phyloP scores from a whole-genome alignment of 768 basidiomycete genomes.

The Leccinum imitatum region DNA sequence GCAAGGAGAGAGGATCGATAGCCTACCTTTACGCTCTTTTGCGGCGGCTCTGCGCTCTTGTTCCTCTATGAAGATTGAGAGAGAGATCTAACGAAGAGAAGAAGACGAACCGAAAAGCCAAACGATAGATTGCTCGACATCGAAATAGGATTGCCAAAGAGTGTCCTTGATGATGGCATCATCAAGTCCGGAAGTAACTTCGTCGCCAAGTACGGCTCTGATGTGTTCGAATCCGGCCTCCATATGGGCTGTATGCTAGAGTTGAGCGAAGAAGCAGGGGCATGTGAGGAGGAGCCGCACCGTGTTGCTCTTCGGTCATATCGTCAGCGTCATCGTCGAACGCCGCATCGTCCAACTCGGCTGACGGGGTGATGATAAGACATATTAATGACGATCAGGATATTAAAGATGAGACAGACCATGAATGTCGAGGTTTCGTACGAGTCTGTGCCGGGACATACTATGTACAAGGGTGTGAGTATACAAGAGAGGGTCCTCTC shows the following conservation, averaged over 20 bases:
- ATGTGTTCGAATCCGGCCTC: constrained; percentile 69
- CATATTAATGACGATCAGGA: not conserved
- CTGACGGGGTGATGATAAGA: constrained; percentile 39
- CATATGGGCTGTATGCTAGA: constrained; percentile 55
- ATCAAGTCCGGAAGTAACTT: constrained; percentile 62
- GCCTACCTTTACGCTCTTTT: constrained; percentile 85
- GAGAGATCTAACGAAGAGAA: not conserved
- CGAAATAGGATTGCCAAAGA: constrained; percentile 88
- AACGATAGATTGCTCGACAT: constrained; percentile 71
- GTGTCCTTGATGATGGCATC: constrained; percentile 75
- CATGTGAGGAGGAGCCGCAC: constrained; percentile 40
- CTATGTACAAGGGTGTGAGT: constrained; percentile 5
- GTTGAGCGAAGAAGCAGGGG: constrained; percentile 8
- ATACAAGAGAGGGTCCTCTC: not conserved
- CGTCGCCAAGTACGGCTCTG: constrained; percentile 63
- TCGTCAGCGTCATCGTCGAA: constrained; percentile 78
- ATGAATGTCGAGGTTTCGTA: constrained; percentile 81
- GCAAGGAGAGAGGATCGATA: constrained; percentile 22
- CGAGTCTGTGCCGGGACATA: constrained; percentile 89
- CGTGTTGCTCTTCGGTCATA: constrained; percentile 80
- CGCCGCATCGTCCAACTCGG: constrained; percentile 82
- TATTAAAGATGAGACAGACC: constrained; percentile 38
- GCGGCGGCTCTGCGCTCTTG: constrained; percentile 60
- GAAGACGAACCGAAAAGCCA: constrained; percentile 67
- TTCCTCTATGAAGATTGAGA: constrained; percentile 51